phyloP scores from a whole-genome alignment of 352 stramenopile genomes.

The Phytophthora boehmeriae region DNA sequence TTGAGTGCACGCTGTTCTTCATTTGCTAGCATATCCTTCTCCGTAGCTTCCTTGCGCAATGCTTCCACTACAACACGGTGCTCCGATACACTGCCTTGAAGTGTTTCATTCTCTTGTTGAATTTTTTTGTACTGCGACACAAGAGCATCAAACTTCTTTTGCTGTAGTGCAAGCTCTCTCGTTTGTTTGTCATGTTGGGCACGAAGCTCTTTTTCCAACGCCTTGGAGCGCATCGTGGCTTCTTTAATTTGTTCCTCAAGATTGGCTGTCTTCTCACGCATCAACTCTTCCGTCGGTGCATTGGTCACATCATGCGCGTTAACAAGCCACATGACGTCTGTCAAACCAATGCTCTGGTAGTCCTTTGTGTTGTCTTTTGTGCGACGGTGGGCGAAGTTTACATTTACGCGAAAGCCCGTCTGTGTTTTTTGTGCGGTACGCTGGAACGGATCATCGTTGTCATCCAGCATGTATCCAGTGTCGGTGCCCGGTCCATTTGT shows the following conservation, averaged over 20 bases:
- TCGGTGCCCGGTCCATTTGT: slow-evolving; percentile 37
- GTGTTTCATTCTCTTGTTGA: slow-evolving; percentile 77
- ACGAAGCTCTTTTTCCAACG: slow-evolving; percentile 75
- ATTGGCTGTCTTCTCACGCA: slow-evolving; percentile 88
- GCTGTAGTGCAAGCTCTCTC: slow-evolving; percentile 68
- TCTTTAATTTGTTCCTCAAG: slow-evolving; percentile 91
- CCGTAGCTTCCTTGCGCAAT: slow-evolving; percentile 86
- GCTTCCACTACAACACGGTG: slow-evolving; percentile 73
- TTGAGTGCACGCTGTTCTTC: slow-evolving; percentile 89
- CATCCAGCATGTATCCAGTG: slow-evolving; percentile 45
- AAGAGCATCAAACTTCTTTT: slow-evolving; percentile 83
- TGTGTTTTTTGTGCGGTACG: slow-evolving; percentile 87
- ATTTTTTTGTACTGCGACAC: slow-evolving; percentile 86
- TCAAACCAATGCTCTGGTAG: slow-evolving; percentile 87
- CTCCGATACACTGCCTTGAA: slow-evolving; percentile 67
- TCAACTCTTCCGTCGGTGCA: slow-evolving; percentile 81
- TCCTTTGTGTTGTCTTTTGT: slow-evolving; percentile 91
- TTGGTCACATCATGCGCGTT: slow-evolving; percentile 76
- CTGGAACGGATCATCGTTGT: slow-evolving; percentile 87
- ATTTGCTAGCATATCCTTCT: slow-evolving; percentile 89
- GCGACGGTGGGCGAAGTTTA: slow-evolving; percentile 83
- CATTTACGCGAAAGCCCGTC: slow-evolving; percentile 84
- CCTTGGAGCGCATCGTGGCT: slow-evolving; percentile 68
- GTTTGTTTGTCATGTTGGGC: slow-evolving; percentile 77
- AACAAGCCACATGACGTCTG: slow-evolving; percentile 85